phyloP scores from a whole-genome alignment of 2,329 filamentous ascomycete species.

The Sporothrix phasma region DNA sequence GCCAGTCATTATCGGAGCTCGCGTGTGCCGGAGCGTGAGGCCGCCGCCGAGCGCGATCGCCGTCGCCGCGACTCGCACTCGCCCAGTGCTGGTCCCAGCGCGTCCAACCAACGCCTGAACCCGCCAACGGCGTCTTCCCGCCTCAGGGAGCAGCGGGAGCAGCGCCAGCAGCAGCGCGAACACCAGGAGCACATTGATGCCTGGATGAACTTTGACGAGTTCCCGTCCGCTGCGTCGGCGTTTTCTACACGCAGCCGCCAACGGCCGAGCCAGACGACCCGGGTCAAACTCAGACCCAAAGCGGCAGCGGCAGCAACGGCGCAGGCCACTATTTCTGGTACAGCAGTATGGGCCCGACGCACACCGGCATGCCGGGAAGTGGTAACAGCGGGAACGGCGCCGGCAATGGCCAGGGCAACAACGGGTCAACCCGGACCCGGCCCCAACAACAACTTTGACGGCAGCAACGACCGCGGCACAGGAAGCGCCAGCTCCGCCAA shows the following conservation, averaged over 20 bases:
- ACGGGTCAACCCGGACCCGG: background rate
- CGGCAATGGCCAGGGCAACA: background rate
- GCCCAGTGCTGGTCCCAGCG: conserved; percentile 5
- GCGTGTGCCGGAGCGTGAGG: conserved; percentile 9
- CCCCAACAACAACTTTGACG: background rate
- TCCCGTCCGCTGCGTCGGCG: background rate
- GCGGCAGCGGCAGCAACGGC: background rate
- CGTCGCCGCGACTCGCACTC: conserved; percentile 19
- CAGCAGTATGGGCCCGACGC: background rate
- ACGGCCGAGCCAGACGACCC: background rate
- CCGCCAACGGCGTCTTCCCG: background rate
- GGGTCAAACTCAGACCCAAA: background rate
- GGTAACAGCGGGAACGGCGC: background rate
- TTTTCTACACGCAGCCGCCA: background rate
- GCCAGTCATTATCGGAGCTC: conserved; percentile 12
- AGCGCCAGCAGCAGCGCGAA: background rate
- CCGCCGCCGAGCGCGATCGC: conserved; percentile 12
- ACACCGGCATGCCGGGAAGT: background rate
- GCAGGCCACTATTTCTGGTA: conserved; percentile 1
- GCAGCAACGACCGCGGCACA: background rate
- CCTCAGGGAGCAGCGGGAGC: background rate
- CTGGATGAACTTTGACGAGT: background rate
- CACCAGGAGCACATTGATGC: conserved; percentile 3
- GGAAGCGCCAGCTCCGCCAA: background rate
- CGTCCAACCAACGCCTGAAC: background rate